Evolutionary conservation across 371 early-diverging fungal genomes (phyloP).

Genomic region (Lichtheimia corymbifera): DNA sequence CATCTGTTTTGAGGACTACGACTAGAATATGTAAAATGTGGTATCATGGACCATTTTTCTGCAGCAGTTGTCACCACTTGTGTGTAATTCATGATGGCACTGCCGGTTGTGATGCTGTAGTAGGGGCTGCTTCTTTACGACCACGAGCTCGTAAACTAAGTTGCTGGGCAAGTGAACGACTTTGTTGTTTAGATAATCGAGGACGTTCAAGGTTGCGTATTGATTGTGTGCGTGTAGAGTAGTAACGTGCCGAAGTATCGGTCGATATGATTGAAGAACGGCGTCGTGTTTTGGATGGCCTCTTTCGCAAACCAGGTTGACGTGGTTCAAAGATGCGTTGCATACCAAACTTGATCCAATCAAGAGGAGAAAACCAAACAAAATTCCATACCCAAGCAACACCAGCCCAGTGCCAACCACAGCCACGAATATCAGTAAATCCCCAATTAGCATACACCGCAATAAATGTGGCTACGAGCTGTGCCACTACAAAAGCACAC

Average conservation of each 20-base stretch:
- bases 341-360: slow-evolving; percentile 76
- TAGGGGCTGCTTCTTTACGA: too few species aligned
- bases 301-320: not conserved
- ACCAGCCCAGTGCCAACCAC: slow-evolving; percentile 59
- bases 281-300: slow-evolving; percentile 5
- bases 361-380: slow-evolving; percentile 73
- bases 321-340: slow-evolving; percentile 54
- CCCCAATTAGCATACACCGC: slow-evolving; percentile 61
- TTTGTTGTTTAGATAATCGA: slow-evolving; percentile 6
- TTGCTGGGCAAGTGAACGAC: slow-evolving; percentile 1
- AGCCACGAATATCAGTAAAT: slow-evolving; percentile 53
- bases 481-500: slow-evolving; percentile 54
- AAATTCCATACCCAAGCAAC: slow-evolving; percentile 81
- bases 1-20: too few species aligned
- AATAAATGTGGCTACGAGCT: slow-evolving; percentile 56
- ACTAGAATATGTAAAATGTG: too few species aligned
- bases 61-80: too few species aligned
- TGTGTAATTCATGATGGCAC: too few species aligned
- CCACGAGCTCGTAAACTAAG: not conserved
- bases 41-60: too few species aligned
- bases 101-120: too few species aligned
- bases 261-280: slow-evolving; percentile 30
- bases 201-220: slow-evolving; percentile 34
- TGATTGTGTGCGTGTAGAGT: slow-evolving; percentile 42
- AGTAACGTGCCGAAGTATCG: slow-evolving; percentile 35